Percentiles rank a stretch among this genome's conserved stretches.
phyloP scores from a whole-genome alignment of 495 filamentous ascomycete species.

The Hypoxylon rickii region DNA sequence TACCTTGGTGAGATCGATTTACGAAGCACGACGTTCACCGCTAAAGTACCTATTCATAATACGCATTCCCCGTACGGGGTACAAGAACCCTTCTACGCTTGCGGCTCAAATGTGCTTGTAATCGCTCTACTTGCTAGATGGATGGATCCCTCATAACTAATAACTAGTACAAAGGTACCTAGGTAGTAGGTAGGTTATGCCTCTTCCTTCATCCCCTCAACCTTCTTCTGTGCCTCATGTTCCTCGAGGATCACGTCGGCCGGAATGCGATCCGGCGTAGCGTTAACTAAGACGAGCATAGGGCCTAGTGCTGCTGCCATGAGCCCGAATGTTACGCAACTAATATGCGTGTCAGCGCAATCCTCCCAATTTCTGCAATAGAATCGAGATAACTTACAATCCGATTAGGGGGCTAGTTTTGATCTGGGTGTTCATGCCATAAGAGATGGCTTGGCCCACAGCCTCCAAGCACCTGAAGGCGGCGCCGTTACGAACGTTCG shows the following conservation, averaged over 20 bases:
- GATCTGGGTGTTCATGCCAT: conserved; percentile 31
- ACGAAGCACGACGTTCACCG: not conserved
- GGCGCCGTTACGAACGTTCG: conserved; percentile 29
- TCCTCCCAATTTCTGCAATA: not conserved
- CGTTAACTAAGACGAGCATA: conserved; percentile 25
- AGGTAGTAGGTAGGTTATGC: not conserved
- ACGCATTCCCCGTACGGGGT: too few species aligned
- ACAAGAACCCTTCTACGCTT: too few species aligned
- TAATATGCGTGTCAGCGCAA: conserved; percentile 11
- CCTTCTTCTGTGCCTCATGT: conserved; percentile 23
- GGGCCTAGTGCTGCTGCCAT: conserved; percentile 22
- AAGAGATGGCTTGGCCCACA: conserved; percentile 28
- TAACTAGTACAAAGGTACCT: not conserved
- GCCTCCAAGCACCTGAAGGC: conserved; percentile 32
- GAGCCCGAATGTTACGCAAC: conserved; percentile 27
- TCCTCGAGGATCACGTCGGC: conserved; percentile 26
- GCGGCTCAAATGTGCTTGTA: too few species aligned
- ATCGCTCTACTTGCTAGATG: too few species aligned
- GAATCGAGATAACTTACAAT: conserved; percentile 15
- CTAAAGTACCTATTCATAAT: too few species aligned
- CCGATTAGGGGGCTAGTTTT: conserved; percentile 18
- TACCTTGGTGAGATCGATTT: too few species aligned
- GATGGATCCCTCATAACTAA: too few species aligned
- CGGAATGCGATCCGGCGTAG: conserved; percentile 30
- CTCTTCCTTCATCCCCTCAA: conserved; percentile 19